Evolutionary conservation across 2,329 filamentous ascomycete species (phyloP).

Genomic region (Cladosporium sp.): DNA sequence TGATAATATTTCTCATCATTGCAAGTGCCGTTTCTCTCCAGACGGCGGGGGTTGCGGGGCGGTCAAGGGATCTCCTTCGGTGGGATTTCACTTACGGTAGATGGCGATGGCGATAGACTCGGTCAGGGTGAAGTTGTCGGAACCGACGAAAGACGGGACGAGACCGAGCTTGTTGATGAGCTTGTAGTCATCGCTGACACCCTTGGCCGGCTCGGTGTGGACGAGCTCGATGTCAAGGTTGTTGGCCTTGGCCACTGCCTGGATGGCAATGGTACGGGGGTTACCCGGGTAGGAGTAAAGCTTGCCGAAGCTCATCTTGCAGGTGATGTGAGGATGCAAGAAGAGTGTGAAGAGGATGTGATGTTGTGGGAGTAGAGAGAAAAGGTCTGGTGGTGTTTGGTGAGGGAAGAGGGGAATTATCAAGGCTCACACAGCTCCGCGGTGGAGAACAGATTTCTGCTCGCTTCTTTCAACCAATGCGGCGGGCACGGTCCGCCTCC

Average conservation of each 20-base stretch:
- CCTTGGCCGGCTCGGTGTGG: slow-evolving; percentile 61
- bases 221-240: slow-evolving; percentile 86
- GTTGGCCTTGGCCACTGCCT: slow-evolving; percentile 96
- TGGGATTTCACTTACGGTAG: slow-evolving; percentile 71
- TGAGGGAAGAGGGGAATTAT: slow-evolving; percentile 11
- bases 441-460: slow-evolving; percentile 13
- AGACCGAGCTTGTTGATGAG: slow-evolving; percentile 84
- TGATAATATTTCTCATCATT: slow-evolving; percentile 65
- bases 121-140: slow-evolving; percentile 82
- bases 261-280: slow-evolving; percentile 81
- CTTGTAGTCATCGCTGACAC: slow-evolving; percentile 69
- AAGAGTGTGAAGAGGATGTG: slow-evolving; percentile 10
- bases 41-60: background rate
- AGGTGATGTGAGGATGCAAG: slow-evolving; percentile 14
- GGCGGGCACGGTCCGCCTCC: background rate
- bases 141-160: slow-evolving; percentile 86
- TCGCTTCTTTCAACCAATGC: background rate
- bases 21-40: slow-evolving; percentile 17
- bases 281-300: slow-evolving; percentile 84
- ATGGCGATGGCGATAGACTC: slow-evolving; percentile 94
- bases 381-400: slow-evolving; percentile 2
- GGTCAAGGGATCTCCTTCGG: slow-evolving; percentile 8
- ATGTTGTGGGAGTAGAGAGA: slow-evolving; percentile 7
- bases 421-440: slow-evolving; percentile 3
- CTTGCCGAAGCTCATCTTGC: slow-evolving; percentile 78